Percentiles rank a stretch among this genome's conserved stretches.
Conservation (phyloP, 2,329 filamentous ascomycete genomes). For the Exophiala viscosa region DNA sequence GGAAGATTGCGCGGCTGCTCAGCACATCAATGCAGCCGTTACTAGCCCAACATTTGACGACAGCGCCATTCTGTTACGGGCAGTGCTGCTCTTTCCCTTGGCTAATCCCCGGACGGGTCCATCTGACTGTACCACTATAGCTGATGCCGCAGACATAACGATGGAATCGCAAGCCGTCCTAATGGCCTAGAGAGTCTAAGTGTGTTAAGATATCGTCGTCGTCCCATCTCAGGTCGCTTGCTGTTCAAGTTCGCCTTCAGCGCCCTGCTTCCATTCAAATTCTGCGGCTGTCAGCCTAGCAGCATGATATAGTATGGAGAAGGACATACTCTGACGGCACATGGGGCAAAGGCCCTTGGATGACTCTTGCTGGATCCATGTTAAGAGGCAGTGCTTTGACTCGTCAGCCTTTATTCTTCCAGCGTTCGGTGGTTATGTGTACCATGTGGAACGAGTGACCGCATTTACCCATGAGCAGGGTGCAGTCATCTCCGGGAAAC, state of each 20-base stretch:
- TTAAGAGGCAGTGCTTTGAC: slow-evolving; percentile 81
- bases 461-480: slow-evolving; percentile 87
- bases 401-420: slow-evolving; percentile 6
- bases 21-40: too few relatives aligned
- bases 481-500: slow-evolving; percentile 94
- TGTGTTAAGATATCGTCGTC: neutral
- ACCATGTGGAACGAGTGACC: slow-evolving; percentile 98
- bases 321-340: slow-evolving; percentile 72
- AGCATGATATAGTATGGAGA: neutral
- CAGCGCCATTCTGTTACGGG: too few relatives aligned
- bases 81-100: too few relatives aligned
- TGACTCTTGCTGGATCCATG: slow-evolving; percentile 94
- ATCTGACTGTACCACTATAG: too few relatives aligned
- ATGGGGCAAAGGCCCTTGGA: slow-evolving; percentile 94
- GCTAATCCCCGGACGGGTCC: too few relatives aligned
- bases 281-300: slow-evolving; percentile 36
- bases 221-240: slow-evolving; percentile 5
- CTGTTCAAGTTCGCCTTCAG: slow-evolving; percentile 28
- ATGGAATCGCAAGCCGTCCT: too few relatives aligned
- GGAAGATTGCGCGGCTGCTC: too few relatives aligned
- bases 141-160: too few relatives aligned
- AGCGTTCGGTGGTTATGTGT: slow-evolving; percentile 26
- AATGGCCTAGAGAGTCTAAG: too few relatives aligned
- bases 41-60: too few relatives aligned
- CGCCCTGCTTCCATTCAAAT: slow-evolving; percentile 52